A percentile compares a stretch with the other conserved stretches of the same genome.
Conservation (phyloP, 257 asterid species). For the Petrea volubilis region DNA sequence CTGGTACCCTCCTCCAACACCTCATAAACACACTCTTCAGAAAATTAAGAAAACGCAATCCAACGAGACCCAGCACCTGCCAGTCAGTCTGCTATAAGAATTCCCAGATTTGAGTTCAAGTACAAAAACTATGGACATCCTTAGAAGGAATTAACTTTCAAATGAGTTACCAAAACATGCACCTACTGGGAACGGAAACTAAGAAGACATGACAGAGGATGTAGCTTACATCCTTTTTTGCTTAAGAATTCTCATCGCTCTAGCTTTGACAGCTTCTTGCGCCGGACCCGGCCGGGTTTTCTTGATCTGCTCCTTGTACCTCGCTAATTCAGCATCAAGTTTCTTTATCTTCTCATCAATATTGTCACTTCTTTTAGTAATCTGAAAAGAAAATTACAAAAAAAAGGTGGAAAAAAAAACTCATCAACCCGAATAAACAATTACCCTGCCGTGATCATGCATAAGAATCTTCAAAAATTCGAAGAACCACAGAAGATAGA, state of each 20-base stretch:
- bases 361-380: conserved; percentile 76
- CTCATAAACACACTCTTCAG: no score
- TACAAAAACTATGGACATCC: not conserved
- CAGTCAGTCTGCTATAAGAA: no score
- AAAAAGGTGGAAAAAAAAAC: not conserved
- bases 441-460: not conserved
- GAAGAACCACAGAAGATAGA: not conserved
- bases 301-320: conserved; percentile 83
- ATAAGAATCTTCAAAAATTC: not conserved
- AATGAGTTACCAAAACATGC: not conserved
- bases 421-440: not conserved
- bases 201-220: not conserved
- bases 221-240: conserved; percentile 75
- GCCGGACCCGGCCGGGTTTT: conserved; percentile 96
- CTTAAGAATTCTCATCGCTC: conserved; percentile 86
- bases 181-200: not conserved
- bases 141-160: not conserved
- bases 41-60: no score
- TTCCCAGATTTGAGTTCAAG: not conserved
- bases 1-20: no score
- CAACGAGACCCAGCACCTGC: no score
- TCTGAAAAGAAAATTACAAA: conserved; percentile 32
- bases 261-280: conserved; percentile 87
- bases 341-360: conserved; percentile 84
- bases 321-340: conserved; percentile 78